Percentiles rank a stretch among this genome's conserved stretches.
These are phyloP conservation scores for Colletotrichum tabaci DNA, from an alignment of 2,329 filamentous ascomycete species.

Conservation along the genomic window DNA sequence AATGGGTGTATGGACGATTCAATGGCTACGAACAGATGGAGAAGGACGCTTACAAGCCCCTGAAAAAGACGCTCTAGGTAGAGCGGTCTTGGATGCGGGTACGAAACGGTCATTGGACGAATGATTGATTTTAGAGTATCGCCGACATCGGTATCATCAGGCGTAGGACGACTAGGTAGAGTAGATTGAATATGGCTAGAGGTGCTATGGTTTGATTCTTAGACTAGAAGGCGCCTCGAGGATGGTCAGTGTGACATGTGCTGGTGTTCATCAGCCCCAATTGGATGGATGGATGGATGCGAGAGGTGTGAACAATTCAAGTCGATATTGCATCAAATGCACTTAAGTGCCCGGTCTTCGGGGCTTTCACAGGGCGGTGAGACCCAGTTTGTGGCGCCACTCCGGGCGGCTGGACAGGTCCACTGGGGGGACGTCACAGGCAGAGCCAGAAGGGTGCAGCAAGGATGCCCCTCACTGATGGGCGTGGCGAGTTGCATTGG, in stretches of 20 bases:
- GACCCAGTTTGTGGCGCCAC: constrained; percentile 32
- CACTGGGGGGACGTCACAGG: constrained; percentile 31
- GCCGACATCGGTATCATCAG: constrained; percentile 23
- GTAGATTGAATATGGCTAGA: constrained; percentile 21
- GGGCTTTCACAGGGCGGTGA: constrained; percentile 29
- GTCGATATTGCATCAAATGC: constrained; percentile 16
- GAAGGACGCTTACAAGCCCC: constrained; percentile 53
- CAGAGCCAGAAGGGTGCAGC: constrained; percentile 15
- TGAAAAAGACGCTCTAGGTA: constrained; percentile 47
- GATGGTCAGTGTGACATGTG: constrained; percentile 19
- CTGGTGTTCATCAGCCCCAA: constrained; percentile 5
- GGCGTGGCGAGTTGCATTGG: constrained; percentile 13
- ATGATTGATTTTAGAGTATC: background rate
- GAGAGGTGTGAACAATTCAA: constrained; percentile 9
- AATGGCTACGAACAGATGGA: constrained; percentile 69
- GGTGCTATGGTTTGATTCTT: background rate
- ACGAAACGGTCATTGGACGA: background rate
- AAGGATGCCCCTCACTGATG: constrained; percentile 40
- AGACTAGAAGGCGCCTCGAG: background rate
- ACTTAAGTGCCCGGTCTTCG: constrained; percentile 24
- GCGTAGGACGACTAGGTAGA: background rate
- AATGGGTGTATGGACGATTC: constrained; percentile 77
- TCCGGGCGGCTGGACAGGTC: constrained; percentile 23
- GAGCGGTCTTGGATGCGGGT: background rate
- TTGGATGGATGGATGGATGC: constrained; percentile 27